Evolutionary conservation across 1,284 basidiomycete species (phyloP), one percentile per base, ranked within the genome.

Genomic region (Leccinum solheimii): DNA sequence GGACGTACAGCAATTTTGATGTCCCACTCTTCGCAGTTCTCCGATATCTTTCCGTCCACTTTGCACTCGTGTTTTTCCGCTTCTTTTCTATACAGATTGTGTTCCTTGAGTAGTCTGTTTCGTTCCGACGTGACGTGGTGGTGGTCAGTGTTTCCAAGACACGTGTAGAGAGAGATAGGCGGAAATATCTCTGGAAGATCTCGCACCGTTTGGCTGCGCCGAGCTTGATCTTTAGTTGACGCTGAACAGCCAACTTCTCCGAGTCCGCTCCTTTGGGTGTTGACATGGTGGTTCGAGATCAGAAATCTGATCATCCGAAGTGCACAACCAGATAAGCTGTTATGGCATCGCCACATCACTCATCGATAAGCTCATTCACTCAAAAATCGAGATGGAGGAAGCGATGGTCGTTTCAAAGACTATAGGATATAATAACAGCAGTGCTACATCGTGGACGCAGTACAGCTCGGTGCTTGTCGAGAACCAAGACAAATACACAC

Each of bases 141-240:
- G 57, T 51, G 54, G 63, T 67, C 63, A 69, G 62, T 23, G 59
- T 58, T 38, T 56, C 43, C 38, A 30, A 14, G 9, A 34, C 45
- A n/a, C 58, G 53, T 19, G 60, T 7, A 45, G 10, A 23, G 21
- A 62, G 26, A 60, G 71, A 67, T 63, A 65, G 49, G 64, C 62
- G 64, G 65, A 68, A 61, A 69, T 63, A 56, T 40, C 27, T 63
- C 7, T 45, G 43, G 43, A 21, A 45, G 43, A 19, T 5, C 7
- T 16, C 82, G 62, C 62, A 94, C 93, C 94, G 83, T 77, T 84
- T 86, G 36, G 86, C 84, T 38, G 82, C 83, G 50, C 88, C 88
- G 5, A 86, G 77, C 78, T 93, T 94, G 80, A 95, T 95, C 75
- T 86, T 92, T 67, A 95, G 83, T 72, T 93, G 90, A 61, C 82